phyloP scores from a whole-genome alignment of 345 rosid species.

The Populus nigra region DNA sequence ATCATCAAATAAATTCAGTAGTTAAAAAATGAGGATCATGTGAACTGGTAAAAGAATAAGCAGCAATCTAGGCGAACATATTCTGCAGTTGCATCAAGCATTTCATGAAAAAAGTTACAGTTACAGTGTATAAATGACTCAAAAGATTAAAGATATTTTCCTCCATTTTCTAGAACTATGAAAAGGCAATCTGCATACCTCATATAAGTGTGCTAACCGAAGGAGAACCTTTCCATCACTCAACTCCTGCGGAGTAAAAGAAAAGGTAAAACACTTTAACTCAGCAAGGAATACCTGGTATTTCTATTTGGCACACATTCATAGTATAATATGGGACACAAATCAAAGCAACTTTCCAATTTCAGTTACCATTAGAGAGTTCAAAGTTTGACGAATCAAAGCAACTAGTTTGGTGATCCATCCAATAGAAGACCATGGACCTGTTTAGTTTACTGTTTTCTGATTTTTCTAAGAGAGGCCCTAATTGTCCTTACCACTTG shows the following conservation, averaged over 20 bases:
- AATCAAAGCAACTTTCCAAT: neutral
- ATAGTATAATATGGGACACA: neutral
- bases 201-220: constrained; percentile 84
- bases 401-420: neutral
- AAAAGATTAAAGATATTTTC: neutral
- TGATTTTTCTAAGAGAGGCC: neutral
- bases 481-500: neutral
- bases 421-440: neutral
- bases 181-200: constrained; percentile 42
- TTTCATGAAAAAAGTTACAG: no score
- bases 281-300: neutral
- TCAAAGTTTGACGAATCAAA: neutral
- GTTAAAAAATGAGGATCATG: no score
- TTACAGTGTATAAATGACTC: no score
- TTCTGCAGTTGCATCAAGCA: no score
- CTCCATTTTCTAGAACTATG: constrained; percentile 1
- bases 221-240: constrained; percentile 67
- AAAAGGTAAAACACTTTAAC: constrained; percentile 5
- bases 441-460: no score
- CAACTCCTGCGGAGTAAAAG: constrained; percentile 51
- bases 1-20: no score
- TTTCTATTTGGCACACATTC: neutral
- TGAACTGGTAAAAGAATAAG: no score
- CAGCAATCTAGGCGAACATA: no score
- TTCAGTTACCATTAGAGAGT: neutral